These are phyloP conservation scores for Backusella tuberculispora DNA, from an alignment of 192 early-diverging fungal species.

Conservation along the genomic window DNA sequence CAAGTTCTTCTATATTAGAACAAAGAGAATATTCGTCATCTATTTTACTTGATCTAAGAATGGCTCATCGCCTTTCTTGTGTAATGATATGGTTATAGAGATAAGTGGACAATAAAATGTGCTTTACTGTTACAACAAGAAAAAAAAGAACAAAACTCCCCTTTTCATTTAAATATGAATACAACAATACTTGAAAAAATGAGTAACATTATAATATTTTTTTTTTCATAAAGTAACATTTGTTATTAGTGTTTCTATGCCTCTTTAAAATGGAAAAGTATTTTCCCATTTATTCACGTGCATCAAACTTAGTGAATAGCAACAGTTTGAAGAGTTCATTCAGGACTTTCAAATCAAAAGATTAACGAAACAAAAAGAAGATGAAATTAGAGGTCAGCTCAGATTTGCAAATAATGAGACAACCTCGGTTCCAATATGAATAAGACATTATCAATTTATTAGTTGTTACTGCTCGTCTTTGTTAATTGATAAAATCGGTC, in stretches of 20 bases:
- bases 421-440: too few relatives aligned
- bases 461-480: too few relatives aligned
- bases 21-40: background rate
- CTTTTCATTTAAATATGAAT: background rate
- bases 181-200: background rate
- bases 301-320: background rate
- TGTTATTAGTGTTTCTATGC: background rate
- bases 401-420: background rate
- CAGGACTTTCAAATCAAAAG: slow-evolving; percentile 13
- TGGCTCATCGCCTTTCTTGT: background rate
- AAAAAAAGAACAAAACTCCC: background rate
- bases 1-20: background rate
- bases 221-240: background rate
- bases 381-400: background rate
- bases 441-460: too few relatives aligned
- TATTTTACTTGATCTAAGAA: background rate
- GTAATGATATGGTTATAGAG: background rate
- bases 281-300: slow-evolving; percentile 3
- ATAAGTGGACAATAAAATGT: slow-evolving; percentile 2
- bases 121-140: background rate
- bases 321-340: background rate
- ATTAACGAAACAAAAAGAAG: background rate
- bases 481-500: too few relatives aligned
- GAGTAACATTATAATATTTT: background rate
- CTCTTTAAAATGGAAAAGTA: background rate